Conservation (phyloP, 2,329 filamentous ascomycete genomes). For the Periglandula ipomoeae region DNA sequence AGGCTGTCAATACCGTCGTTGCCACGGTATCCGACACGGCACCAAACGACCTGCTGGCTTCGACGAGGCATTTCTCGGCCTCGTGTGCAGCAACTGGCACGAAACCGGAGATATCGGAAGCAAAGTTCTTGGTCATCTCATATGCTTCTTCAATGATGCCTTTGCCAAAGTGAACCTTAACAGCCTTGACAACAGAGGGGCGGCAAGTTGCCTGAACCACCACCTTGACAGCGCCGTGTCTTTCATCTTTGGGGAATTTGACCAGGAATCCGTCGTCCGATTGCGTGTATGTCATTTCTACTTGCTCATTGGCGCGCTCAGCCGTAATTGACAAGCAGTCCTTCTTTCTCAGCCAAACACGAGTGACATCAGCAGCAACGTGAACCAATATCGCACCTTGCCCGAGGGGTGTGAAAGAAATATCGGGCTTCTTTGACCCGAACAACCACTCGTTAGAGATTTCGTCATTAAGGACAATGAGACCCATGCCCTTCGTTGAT, state of each 20-base stretch:
- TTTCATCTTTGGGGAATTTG: slow-evolving; percentile 43
- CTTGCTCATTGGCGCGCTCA: slow-evolving; percentile 34
- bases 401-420: slow-evolving; percentile 24
- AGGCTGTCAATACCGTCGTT: slow-evolving; percentile 16
- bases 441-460: slow-evolving; percentile 25
- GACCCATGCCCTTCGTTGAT: slow-evolving; percentile 15
- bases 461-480: slow-evolving; percentile 22
- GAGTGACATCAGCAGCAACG: slow-evolving; percentile 40
- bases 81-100: slow-evolving; percentile 31
- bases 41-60: slow-evolving; percentile 23
- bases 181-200: slow-evolving; percentile 52
- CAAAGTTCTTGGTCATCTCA: slow-evolving; percentile 34
- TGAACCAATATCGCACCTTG: slow-evolving; percentile 44
- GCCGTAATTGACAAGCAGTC: slow-evolving; percentile 45
- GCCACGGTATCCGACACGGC: slow-evolving; percentile 20
- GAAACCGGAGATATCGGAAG: slow-evolving; percentile 30
- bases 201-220: slow-evolving; percentile 48
- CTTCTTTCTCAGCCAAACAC: slow-evolving; percentile 45
- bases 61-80: slow-evolving; percentile 27
- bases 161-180: slow-evolving; percentile 50
- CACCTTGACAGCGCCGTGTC: slow-evolving; percentile 48
- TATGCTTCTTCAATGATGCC: slow-evolving; percentile 34
- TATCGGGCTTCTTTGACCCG: slow-evolving; percentile 20
- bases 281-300: slow-evolving; percentile 39
- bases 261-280: slow-evolving; percentile 43